Conservation (phyloP, 2,329 filamentous ascomycete genomes). For the Mycosphaerella sp. region DNA sequence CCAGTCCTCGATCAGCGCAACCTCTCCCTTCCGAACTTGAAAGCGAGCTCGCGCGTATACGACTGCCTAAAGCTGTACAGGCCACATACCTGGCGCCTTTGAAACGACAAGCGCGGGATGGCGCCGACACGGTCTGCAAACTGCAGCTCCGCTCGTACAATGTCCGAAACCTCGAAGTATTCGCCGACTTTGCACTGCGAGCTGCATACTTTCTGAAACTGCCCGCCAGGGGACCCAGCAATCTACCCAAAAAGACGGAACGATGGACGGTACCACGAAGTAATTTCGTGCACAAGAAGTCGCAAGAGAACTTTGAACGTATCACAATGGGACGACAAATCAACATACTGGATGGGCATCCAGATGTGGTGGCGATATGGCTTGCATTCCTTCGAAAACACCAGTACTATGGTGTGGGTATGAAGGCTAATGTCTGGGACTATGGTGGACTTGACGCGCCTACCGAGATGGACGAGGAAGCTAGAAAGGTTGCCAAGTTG, state of each 20-base stretch:
- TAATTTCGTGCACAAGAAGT: constrained; percentile 95
- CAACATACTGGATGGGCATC: constrained; percentile 85
- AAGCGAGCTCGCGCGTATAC: constrained; percentile 36
- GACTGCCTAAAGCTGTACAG: constrained; percentile 73
- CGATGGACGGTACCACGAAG: constrained; percentile 87
- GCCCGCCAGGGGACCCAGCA: constrained; percentile 76
- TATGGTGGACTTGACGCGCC: constrained; percentile 54
- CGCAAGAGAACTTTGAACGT: constrained; percentile 94
- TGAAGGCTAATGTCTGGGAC: constrained; percentile 98
- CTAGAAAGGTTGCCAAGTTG: neutral
- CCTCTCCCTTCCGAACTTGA: constrained; percentile 13
- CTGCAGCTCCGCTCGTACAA: constrained; percentile 90
- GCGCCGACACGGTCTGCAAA: constrained; percentile 41
- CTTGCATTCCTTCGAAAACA: constrained; percentile 87
- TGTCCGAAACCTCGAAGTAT: constrained; percentile 85
- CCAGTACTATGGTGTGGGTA: constrained; percentile 90
- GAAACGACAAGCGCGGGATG: constrained; percentile 60
- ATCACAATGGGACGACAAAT: constrained; percentile 80
- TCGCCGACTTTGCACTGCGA: constrained; percentile 86
- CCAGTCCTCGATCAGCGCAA: constrained; percentile 12
- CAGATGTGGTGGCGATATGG: constrained; percentile 86
- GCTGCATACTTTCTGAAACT: constrained; percentile 91
- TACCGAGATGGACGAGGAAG: constrained; percentile 26
- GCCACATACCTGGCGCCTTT: constrained; percentile 81
- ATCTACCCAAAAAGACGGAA: constrained; percentile 79